phyloP scores from a whole-genome alignment of 306 rosid genomes.

The Mimosa pudica region DNA sequence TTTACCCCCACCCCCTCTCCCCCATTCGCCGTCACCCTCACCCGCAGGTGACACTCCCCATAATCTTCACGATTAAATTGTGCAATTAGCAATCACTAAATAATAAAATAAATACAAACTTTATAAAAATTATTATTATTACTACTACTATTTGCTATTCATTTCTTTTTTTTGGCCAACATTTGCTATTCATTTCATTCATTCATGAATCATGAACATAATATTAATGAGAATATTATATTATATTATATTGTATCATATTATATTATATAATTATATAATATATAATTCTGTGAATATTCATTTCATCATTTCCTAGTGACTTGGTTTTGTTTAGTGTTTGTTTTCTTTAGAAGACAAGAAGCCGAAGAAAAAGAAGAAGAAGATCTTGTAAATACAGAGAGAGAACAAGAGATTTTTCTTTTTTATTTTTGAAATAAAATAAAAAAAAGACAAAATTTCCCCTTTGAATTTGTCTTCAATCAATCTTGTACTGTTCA shows the following conservation, averaged over 20 bases:
- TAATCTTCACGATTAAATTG: constrained; percentile 49
- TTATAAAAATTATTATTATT: not conserved
- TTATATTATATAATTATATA: too few relatives aligned
- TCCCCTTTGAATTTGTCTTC: constrained; percentile 35
- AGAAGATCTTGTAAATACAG: constrained; percentile 51
- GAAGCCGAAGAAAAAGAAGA: constrained; percentile 16
- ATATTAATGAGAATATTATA: not conserved
- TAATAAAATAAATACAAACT: not conserved
- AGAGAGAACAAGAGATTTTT: constrained; percentile 50
- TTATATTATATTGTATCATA: too few relatives aligned
- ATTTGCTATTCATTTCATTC: constrained; percentile 2
- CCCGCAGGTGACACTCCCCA: constrained; percentile 12
- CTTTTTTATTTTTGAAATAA: constrained; percentile 7
- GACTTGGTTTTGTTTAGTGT: not conserved
- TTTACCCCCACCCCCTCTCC: constrained; percentile 11
- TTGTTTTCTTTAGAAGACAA: constrained; percentile 26
- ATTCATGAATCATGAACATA: constrained; percentile 8
- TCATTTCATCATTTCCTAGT: constrained; percentile 34
- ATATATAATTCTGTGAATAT: constrained; percentile 37
- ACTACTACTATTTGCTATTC: not conserved
- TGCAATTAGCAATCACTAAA: constrained; percentile 21
- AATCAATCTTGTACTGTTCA: constrained; percentile 32
- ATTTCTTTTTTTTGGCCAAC: too few relatives aligned
- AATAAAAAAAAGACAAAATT: not conserved
- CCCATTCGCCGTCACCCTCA: constrained; percentile 38